A percentile compares a stretch with the other conserved stretches of the same genome.
phyloP scores from a whole-genome alignment of 1,284 basidiomycete genomes.

The Irpex rosettiformis region DNA sequence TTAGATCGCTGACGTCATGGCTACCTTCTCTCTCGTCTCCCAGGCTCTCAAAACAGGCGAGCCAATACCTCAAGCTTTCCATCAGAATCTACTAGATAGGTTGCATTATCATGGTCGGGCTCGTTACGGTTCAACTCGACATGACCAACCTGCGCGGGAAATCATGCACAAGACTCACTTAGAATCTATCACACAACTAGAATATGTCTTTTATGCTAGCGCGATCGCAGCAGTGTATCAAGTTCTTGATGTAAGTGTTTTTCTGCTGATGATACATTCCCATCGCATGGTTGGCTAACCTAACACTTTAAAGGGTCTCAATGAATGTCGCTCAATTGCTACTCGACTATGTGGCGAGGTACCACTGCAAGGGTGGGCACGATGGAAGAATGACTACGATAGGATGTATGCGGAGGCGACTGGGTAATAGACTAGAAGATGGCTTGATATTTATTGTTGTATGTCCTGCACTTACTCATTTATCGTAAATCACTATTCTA shows the following conservation, averaged over 20 bases:
- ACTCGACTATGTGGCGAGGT: slow-evolving; percentile 44
- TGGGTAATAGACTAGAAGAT: neutral
- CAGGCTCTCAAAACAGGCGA: slow-evolving; percentile 45
- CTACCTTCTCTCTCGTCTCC: slow-evolving; percentile 41
- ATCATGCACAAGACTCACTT: slow-evolving; percentile 25
- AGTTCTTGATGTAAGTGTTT: slow-evolving; percentile 35
- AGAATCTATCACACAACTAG: slow-evolving; percentile 30
- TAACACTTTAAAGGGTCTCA: slow-evolving; percentile 33
- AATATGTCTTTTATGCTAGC: slow-evolving; percentile 45
- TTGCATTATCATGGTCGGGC: slow-evolving; percentile 38
- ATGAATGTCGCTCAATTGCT: slow-evolving; percentile 40
- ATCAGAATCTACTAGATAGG: slow-evolving; percentile 39
- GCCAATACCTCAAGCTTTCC: slow-evolving; percentile 43
- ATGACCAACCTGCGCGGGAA: slow-evolving; percentile 6
- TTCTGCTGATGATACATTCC: neutral
- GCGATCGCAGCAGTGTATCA: slow-evolving; percentile 43
- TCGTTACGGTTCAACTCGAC: neutral
- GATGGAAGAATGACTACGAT: slow-evolving; percentile 35
- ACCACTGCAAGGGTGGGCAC: slow-evolving; percentile 39
- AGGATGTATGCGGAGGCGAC: slow-evolving; percentile 7
- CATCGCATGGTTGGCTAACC: too few species aligned
- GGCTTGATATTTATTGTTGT: too few species aligned
- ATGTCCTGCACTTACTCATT: neutral
- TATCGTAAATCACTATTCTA: neutral
- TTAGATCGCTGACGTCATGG: slow-evolving; percentile 44